Conservation (phyloP, 176 grass and related monocot species). For the Oryza australiensis region DNA sequence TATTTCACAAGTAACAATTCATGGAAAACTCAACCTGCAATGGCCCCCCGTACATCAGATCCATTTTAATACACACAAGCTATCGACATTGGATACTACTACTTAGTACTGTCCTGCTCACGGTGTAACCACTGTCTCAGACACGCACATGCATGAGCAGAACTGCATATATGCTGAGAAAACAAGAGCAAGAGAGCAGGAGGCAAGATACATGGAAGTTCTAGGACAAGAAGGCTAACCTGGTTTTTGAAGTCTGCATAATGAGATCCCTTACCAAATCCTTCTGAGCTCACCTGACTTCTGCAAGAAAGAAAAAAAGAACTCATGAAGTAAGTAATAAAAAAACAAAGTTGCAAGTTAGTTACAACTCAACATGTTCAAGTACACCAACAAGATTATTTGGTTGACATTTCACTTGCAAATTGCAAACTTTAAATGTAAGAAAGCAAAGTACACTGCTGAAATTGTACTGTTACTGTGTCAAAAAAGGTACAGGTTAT, state of each 20-base stretch:
- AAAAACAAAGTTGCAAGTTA: not conserved
- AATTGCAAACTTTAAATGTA: not conserved
- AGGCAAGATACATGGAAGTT: slow-evolving; percentile 17
- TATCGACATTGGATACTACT: slow-evolving; percentile 40
- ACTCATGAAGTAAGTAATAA: slow-evolving; percentile 7
- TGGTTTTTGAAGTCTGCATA: slow-evolving; percentile 84
- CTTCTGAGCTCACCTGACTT: slow-evolving; percentile 18
- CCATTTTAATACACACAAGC: slow-evolving; percentile 44
- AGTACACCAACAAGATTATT: not conserved
- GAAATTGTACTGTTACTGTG: not conserved
- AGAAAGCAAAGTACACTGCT: not conserved
- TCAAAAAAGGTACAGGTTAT: not conserved
- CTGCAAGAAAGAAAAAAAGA: slow-evolving; percentile 40
- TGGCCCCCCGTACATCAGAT: slow-evolving; percentile 16
- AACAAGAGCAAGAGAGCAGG: not conserved
- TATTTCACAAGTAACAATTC: slow-evolving; percentile 21
- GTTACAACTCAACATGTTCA: not conserved
- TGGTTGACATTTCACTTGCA: not conserved
- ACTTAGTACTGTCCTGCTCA: not conserved
- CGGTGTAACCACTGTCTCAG: slow-evolving; percentile 16
- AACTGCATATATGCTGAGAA: slow-evolving; percentile 28
- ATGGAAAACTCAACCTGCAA: slow-evolving; percentile 22
- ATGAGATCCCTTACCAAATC: slow-evolving; percentile 48
- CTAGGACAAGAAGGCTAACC: slow-evolving; percentile 45
- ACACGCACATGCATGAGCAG: slow-evolving; percentile 48